Evolutionary conservation across 2,329 filamentous ascomycete genomes (phyloP).

Genomic region (Cladophialophora immunda): DNA sequence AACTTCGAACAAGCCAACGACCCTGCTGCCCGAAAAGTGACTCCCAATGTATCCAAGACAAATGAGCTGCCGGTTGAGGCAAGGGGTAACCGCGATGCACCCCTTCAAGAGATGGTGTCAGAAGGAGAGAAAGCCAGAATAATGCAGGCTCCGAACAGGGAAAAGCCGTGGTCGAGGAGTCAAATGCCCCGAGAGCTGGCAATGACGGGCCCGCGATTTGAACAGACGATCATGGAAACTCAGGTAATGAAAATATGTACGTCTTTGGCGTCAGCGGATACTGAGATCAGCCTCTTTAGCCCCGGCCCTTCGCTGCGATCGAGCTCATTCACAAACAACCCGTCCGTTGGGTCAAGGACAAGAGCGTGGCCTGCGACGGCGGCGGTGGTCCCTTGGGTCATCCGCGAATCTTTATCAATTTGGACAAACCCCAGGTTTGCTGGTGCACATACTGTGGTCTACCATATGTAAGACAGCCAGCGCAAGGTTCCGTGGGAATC

Average conservation of each 20-base stretch:
- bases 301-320: constrained; percentile 87
- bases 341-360: constrained; percentile 87
- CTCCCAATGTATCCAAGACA: constrained; percentile 67
- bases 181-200: constrained; percentile 82
- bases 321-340: constrained; percentile 96
- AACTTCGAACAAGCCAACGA: constrained; percentile 63
- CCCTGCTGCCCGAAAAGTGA: constrained; percentile 60
- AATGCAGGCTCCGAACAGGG: constrained; percentile 86
- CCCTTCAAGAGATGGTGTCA: constrained; percentile 64
- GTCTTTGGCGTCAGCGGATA: constrained; percentile 40
- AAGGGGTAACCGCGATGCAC: constrained; percentile 58
- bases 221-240: constrained; percentile 91
- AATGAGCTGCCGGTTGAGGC: constrained; percentile 65
- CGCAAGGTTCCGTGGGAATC: not conserved
- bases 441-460: constrained; percentile 91
- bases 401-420: constrained; percentile 95
- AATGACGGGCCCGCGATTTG: constrained; percentile 94
- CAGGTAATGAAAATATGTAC: constrained; percentile 70
- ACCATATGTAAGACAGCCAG: constrained; percentile 78
- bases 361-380: constrained; percentile 86
- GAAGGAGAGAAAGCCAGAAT: constrained; percentile 65
- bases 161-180: constrained; percentile 81
- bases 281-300: constrained; percentile 62
- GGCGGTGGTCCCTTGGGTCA: constrained; percentile 91
- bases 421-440: constrained; percentile 94